Evolutionary conservation across 2,329 filamentous ascomycete species (phyloP).

Genomic region (Claviceps lovelessii): DNA sequence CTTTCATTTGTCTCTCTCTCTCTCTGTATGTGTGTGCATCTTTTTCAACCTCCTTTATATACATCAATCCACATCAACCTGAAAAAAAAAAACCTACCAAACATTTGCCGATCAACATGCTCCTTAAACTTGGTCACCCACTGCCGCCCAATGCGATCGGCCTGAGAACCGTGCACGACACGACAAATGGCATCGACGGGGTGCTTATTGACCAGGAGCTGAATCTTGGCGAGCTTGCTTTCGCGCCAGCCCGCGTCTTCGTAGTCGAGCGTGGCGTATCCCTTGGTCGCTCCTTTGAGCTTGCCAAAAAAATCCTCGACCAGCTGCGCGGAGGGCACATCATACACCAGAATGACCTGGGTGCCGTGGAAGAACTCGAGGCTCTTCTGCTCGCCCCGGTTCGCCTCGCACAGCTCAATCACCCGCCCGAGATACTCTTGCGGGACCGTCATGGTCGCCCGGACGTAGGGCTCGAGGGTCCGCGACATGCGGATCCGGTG

Average conservation of each 20-base stretch:
- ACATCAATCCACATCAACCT: too few relatives aligned
- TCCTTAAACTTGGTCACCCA: slow-evolving; percentile 97
- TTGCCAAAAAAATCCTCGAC: slow-evolving; percentile 98
- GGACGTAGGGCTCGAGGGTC: slow-evolving; percentile 43
- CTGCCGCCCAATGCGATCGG: slow-evolving; percentile 61
- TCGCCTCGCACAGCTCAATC: slow-evolving; percentile 85
- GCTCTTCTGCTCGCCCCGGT: slow-evolving; percentile 74
- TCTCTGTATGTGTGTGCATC: too few relatives aligned
- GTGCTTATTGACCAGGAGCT: slow-evolving; percentile 82
- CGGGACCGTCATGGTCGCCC: slow-evolving; percentile 75
- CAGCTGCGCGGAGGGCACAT: slow-evolving; percentile 72
- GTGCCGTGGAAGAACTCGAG: slow-evolving; percentile 82
- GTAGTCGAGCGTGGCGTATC: slow-evolving; percentile 91
- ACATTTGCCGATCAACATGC: slow-evolving; percentile 93
- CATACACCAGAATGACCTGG: slow-evolving; percentile 90
- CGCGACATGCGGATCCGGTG: slow-evolving; percentile 28
- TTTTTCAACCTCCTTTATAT: too few relatives aligned
- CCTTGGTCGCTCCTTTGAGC: slow-evolving; percentile 83
- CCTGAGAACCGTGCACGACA: slow-evolving; percentile 71
- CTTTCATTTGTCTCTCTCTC: background rate
- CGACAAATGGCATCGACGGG: slow-evolving; percentile 92
- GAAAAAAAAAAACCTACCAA: slow-evolving; percentile 31
- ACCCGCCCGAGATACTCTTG: slow-evolving; percentile 89
- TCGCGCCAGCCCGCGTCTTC: slow-evolving; percentile 82
- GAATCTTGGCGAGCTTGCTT: slow-evolving; percentile 73